Evolutionary conservation across 2,329 filamentous ascomycete species (phyloP).

Genomic region (Colletotrichum liriopes): DNA sequence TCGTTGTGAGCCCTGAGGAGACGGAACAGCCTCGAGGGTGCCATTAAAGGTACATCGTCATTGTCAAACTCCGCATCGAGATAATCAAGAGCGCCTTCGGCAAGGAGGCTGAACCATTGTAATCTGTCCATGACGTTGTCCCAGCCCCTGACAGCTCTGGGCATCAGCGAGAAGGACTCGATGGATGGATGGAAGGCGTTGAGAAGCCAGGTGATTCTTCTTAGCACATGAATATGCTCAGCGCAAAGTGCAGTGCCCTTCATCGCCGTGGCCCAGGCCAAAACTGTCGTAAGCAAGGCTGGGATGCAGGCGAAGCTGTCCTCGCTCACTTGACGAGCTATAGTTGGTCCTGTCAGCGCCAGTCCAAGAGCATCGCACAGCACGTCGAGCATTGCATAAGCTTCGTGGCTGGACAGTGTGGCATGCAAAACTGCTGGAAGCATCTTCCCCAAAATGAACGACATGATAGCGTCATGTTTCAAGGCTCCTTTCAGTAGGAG

Average conservation of each 20-base stretch:
- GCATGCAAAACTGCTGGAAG: slow-evolving; percentile 67
- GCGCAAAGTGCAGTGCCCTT: slow-evolving; percentile 29
- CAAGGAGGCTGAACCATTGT: slow-evolving; percentile 20
- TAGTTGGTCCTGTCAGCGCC: slow-evolving; percentile 52
- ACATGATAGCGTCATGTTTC: slow-evolving; percentile 60
- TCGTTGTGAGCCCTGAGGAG: slow-evolving; percentile 27
- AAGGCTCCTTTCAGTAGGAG: slow-evolving; percentile 65
- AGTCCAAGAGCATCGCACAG: slow-evolving; percentile 62
- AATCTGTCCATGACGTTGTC: slow-evolving; percentile 27
- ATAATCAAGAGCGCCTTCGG: slow-evolving; percentile 31
- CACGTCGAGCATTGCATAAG: slow-evolving; percentile 66
- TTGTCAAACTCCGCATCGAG: slow-evolving; percentile 23
- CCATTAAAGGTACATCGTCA: slow-evolving; percentile 8
- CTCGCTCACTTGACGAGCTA: slow-evolving; percentile 57
- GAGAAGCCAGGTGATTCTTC: slow-evolving; percentile 40
- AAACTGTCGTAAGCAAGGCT: slow-evolving; percentile 43
- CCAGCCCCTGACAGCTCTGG: slow-evolving; percentile 15
- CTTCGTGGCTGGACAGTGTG: slow-evolving; percentile 51
- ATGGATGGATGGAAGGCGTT: slow-evolving; percentile 45
- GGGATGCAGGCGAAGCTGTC: slow-evolving; percentile 52
- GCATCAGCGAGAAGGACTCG: slow-evolving; percentile 39
- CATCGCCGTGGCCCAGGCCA: slow-evolving; percentile 45
- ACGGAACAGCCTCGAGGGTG: slow-evolving; percentile 44
- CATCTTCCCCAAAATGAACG: slow-evolving; percentile 68
- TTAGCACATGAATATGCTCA: slow-evolving; percentile 47